Percentiles rank a stretch among this genome's conserved stretches.
Conservation (phyloP, 2,329 filamentous ascomycete species). For the Conoideocrella luteorostrata region DNA sequence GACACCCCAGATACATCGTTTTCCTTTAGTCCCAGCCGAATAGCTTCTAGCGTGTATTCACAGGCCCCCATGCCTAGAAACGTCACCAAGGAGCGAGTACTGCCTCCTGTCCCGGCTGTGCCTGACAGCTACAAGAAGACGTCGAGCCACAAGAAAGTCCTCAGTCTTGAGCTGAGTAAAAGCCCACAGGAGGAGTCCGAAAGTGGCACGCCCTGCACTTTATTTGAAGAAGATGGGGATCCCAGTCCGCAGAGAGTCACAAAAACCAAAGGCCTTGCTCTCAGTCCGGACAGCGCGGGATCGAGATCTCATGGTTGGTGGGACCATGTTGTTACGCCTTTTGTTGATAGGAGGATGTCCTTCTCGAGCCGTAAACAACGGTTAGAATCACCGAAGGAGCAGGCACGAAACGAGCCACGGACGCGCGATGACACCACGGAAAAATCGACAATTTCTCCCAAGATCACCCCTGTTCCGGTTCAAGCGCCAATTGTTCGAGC, state of each 20-base stretch:
- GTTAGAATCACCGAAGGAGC: conserved; percentile 22
- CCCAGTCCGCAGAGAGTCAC: conserved; percentile 30
- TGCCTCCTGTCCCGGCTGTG: conserved; percentile 57
- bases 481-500: conserved; percentile 29
- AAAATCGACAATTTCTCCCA: conserved; percentile 13
- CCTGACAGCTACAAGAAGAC: conserved; percentile 36
- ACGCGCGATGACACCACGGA: conserved; percentile 15
- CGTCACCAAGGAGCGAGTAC: conserved; percentile 32
- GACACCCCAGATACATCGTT: conserved; percentile 49
- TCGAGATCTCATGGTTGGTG: conserved; percentile 66
- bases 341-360: conserved; percentile 41
- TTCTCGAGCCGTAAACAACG: conserved; percentile 34
- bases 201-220: conserved; percentile 52
- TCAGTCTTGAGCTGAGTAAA: conserved; percentile 27
- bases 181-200: conserved; percentile 40
- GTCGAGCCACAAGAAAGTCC: conserved; percentile 25
- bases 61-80: conserved; percentile 37
- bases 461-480: conserved; percentile 12
- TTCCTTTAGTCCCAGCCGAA: conserved; percentile 34
- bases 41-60: conserved; percentile 57
- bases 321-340: conserved; percentile 70
- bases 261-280: conserved; percentile 29
- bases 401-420: conserved; percentile 33
- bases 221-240: conserved; percentile 64
- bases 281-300: conserved; percentile 43